Evolutionary conservation across 2,329 filamentous ascomycete genomes (phyloP).

Genomic region (Paracorniculantispora psalliotae): DNA sequence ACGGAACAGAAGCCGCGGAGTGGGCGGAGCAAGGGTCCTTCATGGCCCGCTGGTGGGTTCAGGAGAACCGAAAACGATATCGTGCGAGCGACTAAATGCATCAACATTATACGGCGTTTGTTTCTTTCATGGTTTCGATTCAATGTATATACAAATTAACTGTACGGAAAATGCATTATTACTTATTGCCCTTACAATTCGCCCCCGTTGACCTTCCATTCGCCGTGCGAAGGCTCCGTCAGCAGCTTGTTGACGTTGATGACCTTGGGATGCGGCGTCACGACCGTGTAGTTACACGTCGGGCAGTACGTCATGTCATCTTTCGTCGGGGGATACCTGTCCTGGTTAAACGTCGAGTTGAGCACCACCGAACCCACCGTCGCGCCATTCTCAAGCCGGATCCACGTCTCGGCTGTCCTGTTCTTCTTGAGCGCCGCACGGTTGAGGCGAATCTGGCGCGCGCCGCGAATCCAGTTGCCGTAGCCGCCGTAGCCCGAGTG

Average conservation of each 20-base stretch:
- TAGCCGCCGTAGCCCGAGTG: conserved; percentile 69
- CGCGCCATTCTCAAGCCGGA: conserved; percentile 52
- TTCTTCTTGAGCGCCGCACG: conserved; percentile 32
- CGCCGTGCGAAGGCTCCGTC: conserved; percentile 1
- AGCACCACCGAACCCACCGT: conserved; percentile 48
- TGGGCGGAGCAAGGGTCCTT: conserved; percentile 26
- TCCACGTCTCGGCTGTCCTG: conserved; percentile 52
- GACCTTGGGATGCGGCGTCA: conserved; percentile 8
- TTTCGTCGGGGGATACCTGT: conserved; percentile 45
- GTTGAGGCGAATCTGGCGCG: conserved; percentile 48
- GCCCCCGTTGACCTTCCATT: neutral
- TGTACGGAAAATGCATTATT: neutral
- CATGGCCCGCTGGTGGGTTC: conserved; percentile 30
- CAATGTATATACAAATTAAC: neutral
- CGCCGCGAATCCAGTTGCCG: conserved; percentile 57
- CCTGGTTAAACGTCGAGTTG: conserved; percentile 55
- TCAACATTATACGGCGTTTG: neutral
- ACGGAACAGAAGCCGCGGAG: neutral
- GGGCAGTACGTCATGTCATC: conserved; percentile 30
- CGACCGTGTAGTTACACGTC: conserved; percentile 17
- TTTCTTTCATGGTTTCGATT: neutral
- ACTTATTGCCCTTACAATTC: neutral
- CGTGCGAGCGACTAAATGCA: conserved; percentile 23
- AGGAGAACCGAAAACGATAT: conserved; percentile 31
- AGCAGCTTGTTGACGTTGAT: neutral